Base-by-base conservation (phyloP, 371 early-diverging fungal species). In the Mortierella sp. region DNA sequence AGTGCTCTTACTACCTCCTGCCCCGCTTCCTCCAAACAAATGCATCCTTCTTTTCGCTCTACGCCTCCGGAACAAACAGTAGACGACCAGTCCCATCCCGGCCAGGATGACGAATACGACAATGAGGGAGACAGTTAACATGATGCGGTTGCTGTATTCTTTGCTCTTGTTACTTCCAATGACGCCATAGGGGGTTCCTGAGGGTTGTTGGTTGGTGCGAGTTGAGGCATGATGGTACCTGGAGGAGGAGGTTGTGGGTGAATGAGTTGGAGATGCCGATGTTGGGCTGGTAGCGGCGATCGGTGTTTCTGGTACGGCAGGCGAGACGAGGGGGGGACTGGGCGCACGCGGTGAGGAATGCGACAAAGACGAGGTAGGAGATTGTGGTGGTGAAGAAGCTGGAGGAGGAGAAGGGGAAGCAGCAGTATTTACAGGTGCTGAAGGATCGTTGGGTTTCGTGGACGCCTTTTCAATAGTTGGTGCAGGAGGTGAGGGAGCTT, bases 81-180 rank as follows among this genome's bases (percentile, higher is more conserved):
- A 78, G 31, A 78, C 67, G 13, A 84, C 85, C 5, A 78, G 1
- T 3, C 77, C 81, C 76, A 84, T 72, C 0, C 73, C 73, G 16
- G 85, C 72, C 31, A 84, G 50, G 54, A 84, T 73, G 6, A 53
- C 76, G 76, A 84, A 81, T 21, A 84, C 76, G 34, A 84, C 85
- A 5, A 55, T 76, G 31, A 84, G 46, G 0, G 85, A 81, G 3
- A 84, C 81, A 0, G 78, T 84, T 70, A 84, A 44, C 85, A 84
- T 84, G 34, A 71, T 37, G 0, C 71, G 64, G 37, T 64, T 64
- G 31, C 31, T 2, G 71, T 67, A 48, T 73, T 81, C 64, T 8
- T 24, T 46, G 5, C 48, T 9, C 5, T 46, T 46, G 48, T 57
- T 54, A 19, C 46, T 31, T 16, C n/a, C n/a, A 37, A 54, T 50